A percentile compares a stretch with the other conserved stretches of the same genome.
Conservation (phyloP, 139 green algal species). For the Chlamydomonas incerta region DNA sequence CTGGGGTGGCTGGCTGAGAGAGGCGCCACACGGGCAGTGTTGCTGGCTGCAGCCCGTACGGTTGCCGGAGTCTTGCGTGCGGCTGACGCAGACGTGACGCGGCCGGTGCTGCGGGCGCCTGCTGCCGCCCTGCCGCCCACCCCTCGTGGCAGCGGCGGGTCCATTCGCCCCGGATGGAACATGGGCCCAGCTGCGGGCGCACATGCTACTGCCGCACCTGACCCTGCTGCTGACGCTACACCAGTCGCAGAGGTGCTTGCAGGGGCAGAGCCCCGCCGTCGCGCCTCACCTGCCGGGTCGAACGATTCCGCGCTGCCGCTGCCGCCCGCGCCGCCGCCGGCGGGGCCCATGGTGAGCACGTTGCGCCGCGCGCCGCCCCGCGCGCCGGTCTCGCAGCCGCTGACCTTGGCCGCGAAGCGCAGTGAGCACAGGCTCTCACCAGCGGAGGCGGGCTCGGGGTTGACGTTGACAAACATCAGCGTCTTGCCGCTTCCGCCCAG, state of each 20-base stretch:
- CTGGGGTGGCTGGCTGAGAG: too few species aligned
- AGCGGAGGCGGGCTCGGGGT: slow-evolving; percentile 82
- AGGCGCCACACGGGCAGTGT: too few species aligned
- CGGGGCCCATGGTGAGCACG: slow-evolving; percentile 23
- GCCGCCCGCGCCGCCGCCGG: not conserved
- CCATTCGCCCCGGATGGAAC: not conserved
- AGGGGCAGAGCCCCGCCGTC: not conserved
- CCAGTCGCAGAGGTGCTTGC: not conserved
- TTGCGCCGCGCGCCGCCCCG: slow-evolving; percentile 80
- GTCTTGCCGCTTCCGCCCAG: slow-evolving; percentile 92
- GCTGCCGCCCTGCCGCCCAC: too few species aligned
- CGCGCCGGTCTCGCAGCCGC: slow-evolving; percentile 84
- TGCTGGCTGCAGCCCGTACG: too few species aligned
- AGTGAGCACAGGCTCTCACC: slow-evolving; percentile 90
- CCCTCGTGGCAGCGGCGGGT: not conserved
- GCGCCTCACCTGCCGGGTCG: slow-evolving; percentile 37
- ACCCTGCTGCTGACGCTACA: not conserved
- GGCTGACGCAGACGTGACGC: not conserved
- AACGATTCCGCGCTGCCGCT: too few species aligned
- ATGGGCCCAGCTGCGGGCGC: not conserved
- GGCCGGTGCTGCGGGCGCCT: too few species aligned
- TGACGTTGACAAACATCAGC: slow-evolving; percentile 97
- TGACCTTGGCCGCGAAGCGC: slow-evolving; percentile 89
- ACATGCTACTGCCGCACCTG: not conserved
- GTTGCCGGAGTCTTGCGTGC: not conserved